phyloP scores from a whole-genome alignment of 345 rosid species.

The Bruguiera gymnorhiza region DNA sequence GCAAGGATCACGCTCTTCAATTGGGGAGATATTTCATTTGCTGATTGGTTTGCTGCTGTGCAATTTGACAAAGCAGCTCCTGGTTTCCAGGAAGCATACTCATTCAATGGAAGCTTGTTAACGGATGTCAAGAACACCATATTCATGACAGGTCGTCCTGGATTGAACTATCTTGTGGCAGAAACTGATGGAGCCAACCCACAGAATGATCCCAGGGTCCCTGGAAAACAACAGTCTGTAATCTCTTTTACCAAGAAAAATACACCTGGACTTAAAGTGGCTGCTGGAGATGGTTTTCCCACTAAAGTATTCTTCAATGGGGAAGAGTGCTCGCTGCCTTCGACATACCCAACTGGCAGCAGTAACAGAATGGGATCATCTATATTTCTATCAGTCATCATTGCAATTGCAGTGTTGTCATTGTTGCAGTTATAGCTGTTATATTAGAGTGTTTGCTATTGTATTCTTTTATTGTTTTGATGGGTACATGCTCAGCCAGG shows the following conservation, averaged over 20 bases:
- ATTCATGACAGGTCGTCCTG: constrained; percentile 74
- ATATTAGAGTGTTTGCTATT: constrained; percentile 6
- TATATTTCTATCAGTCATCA: constrained; percentile 21
- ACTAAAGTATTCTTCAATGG: constrained; percentile 92
- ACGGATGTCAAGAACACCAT: constrained; percentile 55
- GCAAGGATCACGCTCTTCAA: constrained; percentile 90
- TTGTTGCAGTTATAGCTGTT: constrained; percentile 37
- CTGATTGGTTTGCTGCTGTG: constrained; percentile 88
- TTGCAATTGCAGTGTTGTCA: constrained; percentile 30
- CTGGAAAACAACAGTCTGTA: constrained; percentile 92
- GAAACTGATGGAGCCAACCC: constrained; percentile 64
- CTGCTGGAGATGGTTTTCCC: constrained; percentile 82
- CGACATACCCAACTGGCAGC: constrained; percentile 44
- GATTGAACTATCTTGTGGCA: constrained; percentile 73
- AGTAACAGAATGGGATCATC: constrained; percentile 32
- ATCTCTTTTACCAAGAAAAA: constrained; percentile 75
- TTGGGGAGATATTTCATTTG: constrained; percentile 68
- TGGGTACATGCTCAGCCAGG: constrained; percentile 18
- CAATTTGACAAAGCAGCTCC: constrained; percentile 59
- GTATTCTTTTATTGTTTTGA: constrained; percentile 32
- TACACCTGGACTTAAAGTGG: constrained; percentile 65
- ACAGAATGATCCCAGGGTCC: constrained; percentile 57
- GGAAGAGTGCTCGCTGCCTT: constrained; percentile 83
- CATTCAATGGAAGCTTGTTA: constrained; percentile 60
- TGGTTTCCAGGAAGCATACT: constrained; percentile 74